These are phyloP conservation scores for Penicillium cinerascens DNA, from an alignment of 495 filamentous ascomycete genomes.

Conservation along the genomic window DNA sequence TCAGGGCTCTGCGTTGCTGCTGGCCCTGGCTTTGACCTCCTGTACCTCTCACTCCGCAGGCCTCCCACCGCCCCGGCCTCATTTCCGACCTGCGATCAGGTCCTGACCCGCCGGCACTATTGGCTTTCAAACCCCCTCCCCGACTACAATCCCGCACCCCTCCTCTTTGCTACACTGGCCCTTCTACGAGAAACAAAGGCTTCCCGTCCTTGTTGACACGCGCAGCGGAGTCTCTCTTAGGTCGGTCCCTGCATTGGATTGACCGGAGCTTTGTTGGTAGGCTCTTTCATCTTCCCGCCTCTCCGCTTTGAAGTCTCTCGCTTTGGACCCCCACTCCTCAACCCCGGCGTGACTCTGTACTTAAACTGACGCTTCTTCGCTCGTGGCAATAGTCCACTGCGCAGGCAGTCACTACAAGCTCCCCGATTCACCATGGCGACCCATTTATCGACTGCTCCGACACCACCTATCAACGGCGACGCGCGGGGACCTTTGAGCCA, in stretches of 20 bases:
- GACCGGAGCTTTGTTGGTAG: conserved; percentile 33
- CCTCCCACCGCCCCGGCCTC: conserved; percentile 14
- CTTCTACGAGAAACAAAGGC: conserved; percentile 12
- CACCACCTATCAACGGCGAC: conserved; percentile 36
- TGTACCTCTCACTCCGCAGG: conserved; percentile 6
- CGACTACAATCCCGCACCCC: conserved; percentile 20
- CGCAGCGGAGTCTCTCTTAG: conserved; percentile 13
- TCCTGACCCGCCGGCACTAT: conserved; percentile 26
- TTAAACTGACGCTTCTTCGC: background rate
- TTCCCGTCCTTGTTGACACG: conserved; percentile 3
- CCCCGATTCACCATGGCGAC: conserved; percentile 33
- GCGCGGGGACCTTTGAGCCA: conserved; percentile 27
- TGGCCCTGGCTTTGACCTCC: conserved; percentile 6
- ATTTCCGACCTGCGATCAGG: conserved; percentile 16
- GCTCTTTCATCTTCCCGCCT: conserved; percentile 32
- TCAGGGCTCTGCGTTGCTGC: conserved; percentile 10
- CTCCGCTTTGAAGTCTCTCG: conserved; percentile 23
- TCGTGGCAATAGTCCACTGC: conserved; percentile 10
- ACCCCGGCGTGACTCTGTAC: conserved; percentile 4
- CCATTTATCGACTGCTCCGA: conserved; percentile 28
- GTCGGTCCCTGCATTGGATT: conserved; percentile 18
- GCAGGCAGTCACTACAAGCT: conserved; percentile 20
- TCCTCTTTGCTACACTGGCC: conserved; percentile 16
- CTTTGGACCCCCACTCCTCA: conserved; percentile 17
- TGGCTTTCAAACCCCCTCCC: conserved; percentile 27